These are phyloP conservation scores for Xylaria scruposa DNA, from an alignment of 495 filamentous ascomycete species.

Conservation along the genomic window DNA sequence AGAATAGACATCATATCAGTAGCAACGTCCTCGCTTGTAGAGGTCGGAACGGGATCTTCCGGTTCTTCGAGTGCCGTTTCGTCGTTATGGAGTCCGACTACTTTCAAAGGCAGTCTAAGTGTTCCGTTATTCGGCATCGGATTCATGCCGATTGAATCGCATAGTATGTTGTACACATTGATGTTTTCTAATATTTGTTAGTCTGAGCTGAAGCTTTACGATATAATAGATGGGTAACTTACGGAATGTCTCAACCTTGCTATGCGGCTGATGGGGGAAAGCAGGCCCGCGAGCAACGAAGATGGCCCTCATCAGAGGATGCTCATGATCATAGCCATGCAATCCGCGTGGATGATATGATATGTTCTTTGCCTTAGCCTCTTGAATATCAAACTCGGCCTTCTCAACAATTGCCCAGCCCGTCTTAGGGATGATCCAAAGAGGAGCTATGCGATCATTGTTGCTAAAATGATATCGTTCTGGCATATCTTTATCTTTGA, in stretches of 20 bases:
- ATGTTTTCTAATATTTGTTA: slow-evolving; percentile 72
- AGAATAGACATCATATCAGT: slow-evolving; percentile 28
- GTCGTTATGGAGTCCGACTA: slow-evolving; percentile 68
- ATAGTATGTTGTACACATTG: slow-evolving; percentile 95
- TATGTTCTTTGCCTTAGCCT: slow-evolving; percentile 64
- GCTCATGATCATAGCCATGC: slow-evolving; percentile 89
- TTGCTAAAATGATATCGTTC: slow-evolving; percentile 84
- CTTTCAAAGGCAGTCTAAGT: slow-evolving; percentile 74
- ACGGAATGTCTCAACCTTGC: slow-evolving; percentile 83
- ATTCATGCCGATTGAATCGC: slow-evolving; percentile 75
- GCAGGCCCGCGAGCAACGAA: slow-evolving; percentile 89
- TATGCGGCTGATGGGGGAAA: slow-evolving; percentile 84
- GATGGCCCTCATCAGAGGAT: slow-evolving; percentile 91
- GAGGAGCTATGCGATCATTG: slow-evolving; percentile 85
- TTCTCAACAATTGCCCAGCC: slow-evolving; percentile 88
- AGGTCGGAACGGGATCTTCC: slow-evolving; percentile 40
- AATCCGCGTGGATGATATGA: slow-evolving; percentile 78
- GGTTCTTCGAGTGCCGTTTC: slow-evolving; percentile 41
- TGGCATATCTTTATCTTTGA: slow-evolving; percentile 82
- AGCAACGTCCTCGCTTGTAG: slow-evolving; percentile 24
- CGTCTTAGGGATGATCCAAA: slow-evolving; percentile 90
- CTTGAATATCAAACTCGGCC: slow-evolving; percentile 73
- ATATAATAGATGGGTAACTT: slow-evolving; percentile 48
- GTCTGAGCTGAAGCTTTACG: slow-evolving; percentile 21
- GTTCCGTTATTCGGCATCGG: slow-evolving; percentile 87